Conservation (phyloP, 2,329 filamentous ascomycete genomes). For the Ophiostoma populinum region DNA sequence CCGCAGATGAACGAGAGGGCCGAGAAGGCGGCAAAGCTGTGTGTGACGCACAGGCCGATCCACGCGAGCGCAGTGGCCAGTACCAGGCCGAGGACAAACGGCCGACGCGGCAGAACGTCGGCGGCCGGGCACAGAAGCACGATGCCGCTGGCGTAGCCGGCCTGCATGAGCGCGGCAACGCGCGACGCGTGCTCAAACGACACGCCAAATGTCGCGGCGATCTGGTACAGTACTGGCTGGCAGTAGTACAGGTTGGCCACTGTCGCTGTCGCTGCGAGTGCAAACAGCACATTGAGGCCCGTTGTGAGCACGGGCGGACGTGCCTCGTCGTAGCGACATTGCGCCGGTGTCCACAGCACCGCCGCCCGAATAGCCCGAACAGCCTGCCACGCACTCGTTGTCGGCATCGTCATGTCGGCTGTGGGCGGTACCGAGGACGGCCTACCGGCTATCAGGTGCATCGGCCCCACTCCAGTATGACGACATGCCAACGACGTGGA, state of each 20-base stretch:
- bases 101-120: constrained; percentile 48
- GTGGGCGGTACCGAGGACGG: too few relatives aligned
- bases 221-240: constrained; percentile 60
- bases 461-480: too few relatives aligned
- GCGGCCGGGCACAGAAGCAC: constrained; percentile 62
- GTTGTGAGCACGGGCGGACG: constrained; percentile 52
- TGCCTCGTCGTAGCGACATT: constrained; percentile 50
- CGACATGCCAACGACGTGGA: too few relatives aligned
- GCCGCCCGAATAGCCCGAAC: too few relatives aligned
- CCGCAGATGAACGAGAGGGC: constrained; percentile 56
- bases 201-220: constrained; percentile 55
- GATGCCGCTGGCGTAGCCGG: constrained; percentile 59
- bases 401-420: too few relatives aligned
- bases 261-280: constrained; percentile 46
- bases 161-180: constrained; percentile 62
- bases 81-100: constrained; percentile 51
- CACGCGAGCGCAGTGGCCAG: constrained; percentile 52
- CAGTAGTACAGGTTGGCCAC: constrained; percentile 68
- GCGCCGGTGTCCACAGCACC: constrained; percentile 27
- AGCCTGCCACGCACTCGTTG: too few relatives aligned
- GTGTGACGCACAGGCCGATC: constrained; percentile 55
- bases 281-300: constrained; percentile 52
- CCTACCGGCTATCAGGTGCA: too few relatives aligned
- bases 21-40: constrained; percentile 44
- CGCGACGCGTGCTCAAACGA: constrained; percentile 47